These are phyloP conservation scores for Rhizopogon vinicolor DNA, from an alignment of 768 basidiomycete genomes.

Conservation along the genomic window DNA sequence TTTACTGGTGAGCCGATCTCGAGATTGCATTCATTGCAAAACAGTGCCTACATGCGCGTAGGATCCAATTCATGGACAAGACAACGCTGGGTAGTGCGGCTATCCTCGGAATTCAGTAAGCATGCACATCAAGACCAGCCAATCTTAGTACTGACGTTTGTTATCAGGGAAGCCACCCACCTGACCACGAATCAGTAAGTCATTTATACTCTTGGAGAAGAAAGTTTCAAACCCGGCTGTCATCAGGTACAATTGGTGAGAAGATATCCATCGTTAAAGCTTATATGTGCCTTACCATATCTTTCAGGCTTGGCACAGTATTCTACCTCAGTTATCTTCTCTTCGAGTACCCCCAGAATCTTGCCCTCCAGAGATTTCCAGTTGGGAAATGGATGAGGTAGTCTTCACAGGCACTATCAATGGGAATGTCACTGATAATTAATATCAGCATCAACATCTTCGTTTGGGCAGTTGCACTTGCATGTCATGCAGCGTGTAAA, in stretches of 20 bases:
- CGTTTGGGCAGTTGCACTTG: conserved; percentile 54
- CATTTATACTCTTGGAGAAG: background rate
- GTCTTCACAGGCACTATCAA: background rate
- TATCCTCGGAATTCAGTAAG: conserved; percentile 59
- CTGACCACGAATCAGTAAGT: conserved; percentile 57
- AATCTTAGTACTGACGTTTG: background rate
- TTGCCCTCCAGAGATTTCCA: conserved; percentile 58
- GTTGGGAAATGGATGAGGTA: conserved; percentile 79
- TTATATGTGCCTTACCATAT: background rate
- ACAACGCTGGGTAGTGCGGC: conserved; percentile 58
- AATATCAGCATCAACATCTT: conserved; percentile 52
- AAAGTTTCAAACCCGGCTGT: background rate
- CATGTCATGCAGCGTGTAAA: conserved; percentile 59
- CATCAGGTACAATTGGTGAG: conserved; percentile 1
- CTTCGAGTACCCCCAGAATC: conserved; percentile 66
- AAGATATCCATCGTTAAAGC: background rate
- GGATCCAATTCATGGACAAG: conserved; percentile 73
- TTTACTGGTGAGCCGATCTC: conserved; percentile 38
- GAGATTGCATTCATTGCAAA: background rate
- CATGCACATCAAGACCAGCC: background rate
- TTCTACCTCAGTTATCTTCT: conserved; percentile 53
- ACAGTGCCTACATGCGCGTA: conserved; percentile 10
- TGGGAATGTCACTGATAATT: background rate
- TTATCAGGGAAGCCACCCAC: conserved; percentile 46
- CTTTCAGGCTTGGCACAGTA: conserved; percentile 46